Evolutionary conservation across 441 rosid genomes (phyloP).

Genomic region (Cnidoscolus chayamansa): DNA sequence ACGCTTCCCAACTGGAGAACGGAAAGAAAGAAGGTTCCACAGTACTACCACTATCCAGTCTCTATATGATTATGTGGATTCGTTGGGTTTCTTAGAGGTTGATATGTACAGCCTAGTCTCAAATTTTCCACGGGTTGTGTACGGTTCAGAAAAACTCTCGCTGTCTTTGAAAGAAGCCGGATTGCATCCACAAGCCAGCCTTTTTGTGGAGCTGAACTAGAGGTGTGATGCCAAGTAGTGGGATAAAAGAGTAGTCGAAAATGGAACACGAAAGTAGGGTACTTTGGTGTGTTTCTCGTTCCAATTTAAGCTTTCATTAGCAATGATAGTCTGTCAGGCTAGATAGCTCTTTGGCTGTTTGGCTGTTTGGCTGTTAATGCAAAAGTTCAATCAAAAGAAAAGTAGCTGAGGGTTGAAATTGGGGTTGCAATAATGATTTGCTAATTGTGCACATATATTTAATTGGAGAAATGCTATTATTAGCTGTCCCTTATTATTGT

Average conservation of each 20-base stretch:
- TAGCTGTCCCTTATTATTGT: not conserved
- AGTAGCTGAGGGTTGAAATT: conserved; percentile 1
- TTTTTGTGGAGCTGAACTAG: conserved; percentile 84
- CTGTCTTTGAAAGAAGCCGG: conserved; percentile 78
- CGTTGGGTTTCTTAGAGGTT: conserved; percentile 67
- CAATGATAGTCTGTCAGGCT: conserved; percentile 18
- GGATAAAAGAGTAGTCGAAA: conserved; percentile 13
- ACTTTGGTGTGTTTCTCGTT: conserved; percentile 22
- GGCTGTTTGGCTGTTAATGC: conserved; percentile 22
- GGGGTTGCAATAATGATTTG: conserved; percentile 26
- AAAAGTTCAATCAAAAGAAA: not conserved
- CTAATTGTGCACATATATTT: conserved; percentile 24
- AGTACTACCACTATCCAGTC: conserved; percentile 53
- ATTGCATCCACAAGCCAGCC: conserved; percentile 97
- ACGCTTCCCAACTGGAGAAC: conserved; percentile 85
- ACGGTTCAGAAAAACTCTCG: conserved; percentile 58
- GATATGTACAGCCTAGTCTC: conserved; percentile 79
- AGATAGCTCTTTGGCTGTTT: not conserved
- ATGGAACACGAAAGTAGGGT: conserved; percentile 18
- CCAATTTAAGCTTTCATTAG: conserved; percentile 21
- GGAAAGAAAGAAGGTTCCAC: conserved; percentile 86
- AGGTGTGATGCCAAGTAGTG: conserved; percentile 17
- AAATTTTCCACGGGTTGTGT: conserved; percentile 75
- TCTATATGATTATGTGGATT: conserved; percentile 81
- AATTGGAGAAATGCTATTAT: conserved; percentile 11